Conservation (phyloP, 176 grass and related monocot genomes). For the Musa schizocarpa region DNA sequence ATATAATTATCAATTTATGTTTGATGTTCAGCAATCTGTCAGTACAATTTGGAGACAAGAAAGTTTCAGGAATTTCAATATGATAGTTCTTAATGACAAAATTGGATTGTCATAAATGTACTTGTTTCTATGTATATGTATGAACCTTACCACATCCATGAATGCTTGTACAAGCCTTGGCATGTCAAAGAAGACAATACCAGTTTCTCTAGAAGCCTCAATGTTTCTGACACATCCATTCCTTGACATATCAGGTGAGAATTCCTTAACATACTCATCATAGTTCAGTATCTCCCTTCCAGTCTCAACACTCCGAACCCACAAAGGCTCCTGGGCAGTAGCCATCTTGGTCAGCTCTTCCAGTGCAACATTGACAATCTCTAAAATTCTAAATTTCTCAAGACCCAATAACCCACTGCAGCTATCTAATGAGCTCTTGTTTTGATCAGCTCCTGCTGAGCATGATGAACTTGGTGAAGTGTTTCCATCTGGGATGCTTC, state of each 20-base stretch:
- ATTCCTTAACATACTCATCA: constrained; percentile 67
- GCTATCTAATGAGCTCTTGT: constrained; percentile 21
- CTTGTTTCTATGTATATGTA: too few species aligned
- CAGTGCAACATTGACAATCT: constrained; percentile 35
- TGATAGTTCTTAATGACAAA: background rate
- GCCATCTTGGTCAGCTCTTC: constrained; percentile 53
- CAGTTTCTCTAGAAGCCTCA: constrained; percentile 45
- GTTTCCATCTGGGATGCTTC: background rate
- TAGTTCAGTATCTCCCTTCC: constrained; percentile 61
- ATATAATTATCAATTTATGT: background rate
- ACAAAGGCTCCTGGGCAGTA: constrained; percentile 49
- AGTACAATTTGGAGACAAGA: background rate
- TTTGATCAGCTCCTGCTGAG: constrained; percentile 12
- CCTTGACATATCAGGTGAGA: constrained; percentile 22
- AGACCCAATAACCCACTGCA: constrained; percentile 19
- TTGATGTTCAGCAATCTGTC: background rate
- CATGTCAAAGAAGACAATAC: constrained; percentile 41
- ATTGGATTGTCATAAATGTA: too few species aligned
- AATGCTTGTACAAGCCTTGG: constrained; percentile 48
- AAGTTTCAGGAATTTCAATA: background rate
- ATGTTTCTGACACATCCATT: constrained; percentile 24
- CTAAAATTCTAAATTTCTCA: constrained; percentile 41
- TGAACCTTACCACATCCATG: constrained; percentile 50
- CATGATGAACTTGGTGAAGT: constrained; percentile 22
- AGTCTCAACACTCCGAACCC: constrained; percentile 58